phyloP scores from a whole-genome alignment of 305 asterid genomes.

The Striga hermonthica region DNA sequence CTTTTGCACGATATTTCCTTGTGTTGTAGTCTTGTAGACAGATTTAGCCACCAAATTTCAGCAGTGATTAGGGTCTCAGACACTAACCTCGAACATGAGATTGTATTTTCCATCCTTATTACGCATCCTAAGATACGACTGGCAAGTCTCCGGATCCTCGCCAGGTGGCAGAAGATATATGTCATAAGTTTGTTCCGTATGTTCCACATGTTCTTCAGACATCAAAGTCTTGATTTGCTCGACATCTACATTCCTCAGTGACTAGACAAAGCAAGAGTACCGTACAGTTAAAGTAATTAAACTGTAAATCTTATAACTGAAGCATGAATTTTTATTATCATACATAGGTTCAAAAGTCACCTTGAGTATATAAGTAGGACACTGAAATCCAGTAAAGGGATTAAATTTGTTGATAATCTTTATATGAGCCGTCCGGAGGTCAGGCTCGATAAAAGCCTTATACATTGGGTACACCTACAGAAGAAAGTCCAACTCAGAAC shows the following conservation, averaged over 20 bases:
- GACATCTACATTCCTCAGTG: conserved; percentile 49
- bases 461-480: conserved; percentile 98
- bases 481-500: conserved; percentile 35
- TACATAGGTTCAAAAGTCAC: conserved; percentile 36
- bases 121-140: conserved; percentile 97
- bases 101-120: conserved; percentile 97
- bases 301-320: background rate
- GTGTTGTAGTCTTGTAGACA: too few species aligned
- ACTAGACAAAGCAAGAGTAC: conserved; percentile 47
- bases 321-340: conserved; percentile 14
- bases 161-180: conserved; percentile 99
- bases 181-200: conserved; percentile 83
- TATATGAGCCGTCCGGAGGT: conserved; percentile 91
- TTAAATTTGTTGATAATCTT: conserved; percentile 91
- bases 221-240: conserved; percentile 74
- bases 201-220: conserved; percentile 64
- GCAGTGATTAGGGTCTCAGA: background rate
- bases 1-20: too few species aligned
- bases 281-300: conserved; percentile 29
- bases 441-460: conserved; percentile 98
- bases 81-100: conserved; percentile 95
- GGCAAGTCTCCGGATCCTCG: conserved; percentile 98
- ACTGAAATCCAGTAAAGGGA: conserved; percentile 93
- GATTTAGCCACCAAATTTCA: too few species aligned
- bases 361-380: conserved; percentile 93